Base-by-base conservation (phyloP, 495 filamentous ascomycete species). In the Hypoxylon intermedium region DNA sequence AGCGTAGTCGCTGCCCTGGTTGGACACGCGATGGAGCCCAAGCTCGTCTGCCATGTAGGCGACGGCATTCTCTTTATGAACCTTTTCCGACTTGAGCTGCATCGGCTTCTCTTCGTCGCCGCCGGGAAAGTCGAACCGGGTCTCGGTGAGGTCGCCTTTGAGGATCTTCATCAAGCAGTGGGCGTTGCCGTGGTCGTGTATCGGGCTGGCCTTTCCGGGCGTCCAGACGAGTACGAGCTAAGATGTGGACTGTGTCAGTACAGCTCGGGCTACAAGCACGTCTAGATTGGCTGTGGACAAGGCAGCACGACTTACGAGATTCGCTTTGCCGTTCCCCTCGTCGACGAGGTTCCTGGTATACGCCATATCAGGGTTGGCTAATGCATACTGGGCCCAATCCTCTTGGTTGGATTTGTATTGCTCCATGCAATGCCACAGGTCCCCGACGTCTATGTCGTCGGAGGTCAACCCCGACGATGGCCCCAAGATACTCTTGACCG, bases 291-390 rank as follows among this genome's bases (percentile, higher is more conserved):
- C 30, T 33, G n/a, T 21, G 31, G 45, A 16, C 12, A 26, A 21
- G 53, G 20, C 43, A 19, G n/a, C 30, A 18, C 3, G 34, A 70
- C 84, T 67, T 80, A 93, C 89, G 58, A 97, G 70, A 70, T 97
- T 97, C 71, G 89, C 88, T 70, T 93, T 96, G 20, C 92, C 92
- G 68, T 96, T 96, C 2, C 92, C 90, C 67, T 90, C 85, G 63
- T 96, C 90, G 15, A 97, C 91, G 23, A 96, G 79, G 65, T 97
- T 97, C 47, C 93, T 74, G 0, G 93, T 97, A 72, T 96, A 97
- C 1, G 79, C 79, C 58, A 85, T 79, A 41, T 75, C 84, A 28
- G 71, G 50, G 69, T 95, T 87, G 5, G 75, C 79, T 44, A 92
- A 72, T 6, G 89, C 90, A 71, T 87, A 97, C 52, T 70, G 72